Evolutionary conservation across 306 rosid genomes (phyloP), one percentile per base, ranked within the genome.

Genomic region (Cucurbita moschata): DNA sequence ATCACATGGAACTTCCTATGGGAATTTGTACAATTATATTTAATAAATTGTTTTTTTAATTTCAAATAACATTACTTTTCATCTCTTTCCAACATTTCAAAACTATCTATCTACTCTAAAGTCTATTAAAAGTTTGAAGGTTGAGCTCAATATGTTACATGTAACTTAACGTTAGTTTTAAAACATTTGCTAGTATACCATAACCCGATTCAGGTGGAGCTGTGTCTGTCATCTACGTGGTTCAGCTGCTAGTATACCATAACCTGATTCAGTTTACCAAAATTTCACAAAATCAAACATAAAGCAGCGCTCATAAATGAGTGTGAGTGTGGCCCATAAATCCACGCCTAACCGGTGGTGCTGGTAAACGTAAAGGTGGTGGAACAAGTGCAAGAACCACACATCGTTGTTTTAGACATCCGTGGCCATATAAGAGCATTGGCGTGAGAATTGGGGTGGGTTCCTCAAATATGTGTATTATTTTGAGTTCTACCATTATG

Each of bases 201-300:
- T 21, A 21, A 21, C 23, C 23, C 23, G 23, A 21, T 21, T 21
- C 35, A 30, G 35, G 35, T 30, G 35, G 35, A 30, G 4, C 35
- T 3, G 35, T 30, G 35, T 90, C 7, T 93, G 98, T 79, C 89
- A 90, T 78, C 85, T 83, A 71, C 90, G 96, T 52, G 90, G 86
- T 50, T 71, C 86, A 14, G 89, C 89, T 72, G 80, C 71, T 57
- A 82, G 82, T 14, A 83, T 88, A 43, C 96, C 98, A 1, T 92
- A 93, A 80, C 96, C 89, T 49, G 97, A 93, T 83, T 93, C 97
- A 97, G 90, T 83, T 85, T 90, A 97, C 75, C 84, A 39, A 30
- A 30, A 30, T 30, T 30, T 30, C 4, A 30, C 81, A 80, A 56
- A 69, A 63, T 73, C 43, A 40, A 58, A 67, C 16, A 7, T 71